Evolutionary conservation across 106 monocot species (phyloP).

Genomic region (Ottelia alismoides): DNA sequence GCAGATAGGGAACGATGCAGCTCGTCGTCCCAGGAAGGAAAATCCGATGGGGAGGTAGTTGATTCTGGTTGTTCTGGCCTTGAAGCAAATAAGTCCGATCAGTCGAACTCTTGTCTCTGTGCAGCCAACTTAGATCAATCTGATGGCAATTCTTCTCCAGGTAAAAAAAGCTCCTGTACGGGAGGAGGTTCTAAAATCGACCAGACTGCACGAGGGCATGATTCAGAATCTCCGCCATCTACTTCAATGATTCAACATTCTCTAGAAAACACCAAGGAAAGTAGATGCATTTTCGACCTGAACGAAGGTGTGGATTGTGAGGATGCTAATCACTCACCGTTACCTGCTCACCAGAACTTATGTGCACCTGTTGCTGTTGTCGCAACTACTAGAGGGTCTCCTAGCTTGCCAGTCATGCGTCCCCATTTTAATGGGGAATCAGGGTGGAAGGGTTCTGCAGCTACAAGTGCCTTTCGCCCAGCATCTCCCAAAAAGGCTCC

Average conservation of each 20-base stretch:
- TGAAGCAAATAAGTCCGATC: neutral
- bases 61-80: neutral
- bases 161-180: too few relatives aligned
- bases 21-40: conserved; percentile 7
- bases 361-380: conserved; percentile 5
- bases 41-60: neutral
- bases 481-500: conserved; percentile 32
- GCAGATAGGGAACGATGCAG: conserved; percentile 6
- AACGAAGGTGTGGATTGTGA: conserved; percentile 2
- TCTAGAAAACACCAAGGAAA: neutral
- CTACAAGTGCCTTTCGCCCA: conserved; percentile 8
- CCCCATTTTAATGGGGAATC: conserved; percentile 8
- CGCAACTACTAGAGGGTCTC: conserved; percentile 5
- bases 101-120: too few relatives aligned
- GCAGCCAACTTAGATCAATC: too few relatives aligned
- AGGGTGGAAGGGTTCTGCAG: conserved; percentile 11
- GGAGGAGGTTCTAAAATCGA: too few relatives aligned
- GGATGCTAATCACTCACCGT: neutral
- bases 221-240: conserved; percentile 4
- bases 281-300: conserved; percentile 8
- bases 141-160: too few relatives aligned
- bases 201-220: too few relatives aligned
- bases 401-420: neutral
- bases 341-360: neutral
- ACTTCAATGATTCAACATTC: conserved; percentile 2